Percentiles rank a stretch among this genome's conserved stretches.
Evolutionary conservation across 2,329 filamentous ascomycete genomes (phyloP).

Genomic region (Phaeomoniella chlamydospora): DNA sequence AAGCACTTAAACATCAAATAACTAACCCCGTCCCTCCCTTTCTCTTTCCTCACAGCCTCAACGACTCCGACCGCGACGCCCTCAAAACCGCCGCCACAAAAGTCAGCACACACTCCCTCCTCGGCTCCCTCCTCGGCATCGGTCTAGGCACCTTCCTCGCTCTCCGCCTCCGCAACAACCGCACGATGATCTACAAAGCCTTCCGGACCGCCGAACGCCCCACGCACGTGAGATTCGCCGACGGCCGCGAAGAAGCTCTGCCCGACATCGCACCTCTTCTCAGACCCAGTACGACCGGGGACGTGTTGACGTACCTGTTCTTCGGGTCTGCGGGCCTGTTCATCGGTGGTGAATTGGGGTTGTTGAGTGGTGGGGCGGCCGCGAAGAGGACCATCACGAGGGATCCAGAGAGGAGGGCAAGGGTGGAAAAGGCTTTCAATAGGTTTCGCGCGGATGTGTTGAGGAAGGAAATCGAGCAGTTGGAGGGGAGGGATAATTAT

Average conservation of each 20-base stretch:
- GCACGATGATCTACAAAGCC: constrained; percentile 45
- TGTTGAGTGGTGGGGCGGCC: constrained; percentile 41
- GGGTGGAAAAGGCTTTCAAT: constrained; percentile 50
- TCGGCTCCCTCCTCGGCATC: constrained; percentile 47
- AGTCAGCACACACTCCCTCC: constrained; percentile 37
- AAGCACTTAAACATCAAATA: too few relatives aligned
- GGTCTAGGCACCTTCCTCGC: constrained; percentile 45
- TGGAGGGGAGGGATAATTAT: constrained; percentile 30
- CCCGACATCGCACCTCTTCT: constrained; percentile 46
- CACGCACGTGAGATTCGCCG: constrained; percentile 45
- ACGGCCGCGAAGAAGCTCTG: constrained; percentile 44
- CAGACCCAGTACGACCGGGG: constrained; percentile 42
- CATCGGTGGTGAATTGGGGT: constrained; percentile 44
- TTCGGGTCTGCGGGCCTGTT: constrained; percentile 48
- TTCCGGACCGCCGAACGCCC: constrained; percentile 49
- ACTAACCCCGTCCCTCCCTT: too few relatives aligned
- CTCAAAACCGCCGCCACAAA: constrained; percentile 40
- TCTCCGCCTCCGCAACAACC: constrained; percentile 38
- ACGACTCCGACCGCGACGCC: constrained; percentile 42
- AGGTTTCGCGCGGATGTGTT: constrained; percentile 50
- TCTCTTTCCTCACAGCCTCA: constrained; percentile 23
- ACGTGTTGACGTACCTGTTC: constrained; percentile 48
- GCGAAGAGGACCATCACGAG: constrained; percentile 37
- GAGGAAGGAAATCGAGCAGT: constrained; percentile 38
- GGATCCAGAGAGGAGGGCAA: constrained; percentile 37